Evolutionary conservation across 2,329 filamentous ascomycete species (phyloP).

Genomic region (Aspergillus fumigatiaffinis): DNA sequence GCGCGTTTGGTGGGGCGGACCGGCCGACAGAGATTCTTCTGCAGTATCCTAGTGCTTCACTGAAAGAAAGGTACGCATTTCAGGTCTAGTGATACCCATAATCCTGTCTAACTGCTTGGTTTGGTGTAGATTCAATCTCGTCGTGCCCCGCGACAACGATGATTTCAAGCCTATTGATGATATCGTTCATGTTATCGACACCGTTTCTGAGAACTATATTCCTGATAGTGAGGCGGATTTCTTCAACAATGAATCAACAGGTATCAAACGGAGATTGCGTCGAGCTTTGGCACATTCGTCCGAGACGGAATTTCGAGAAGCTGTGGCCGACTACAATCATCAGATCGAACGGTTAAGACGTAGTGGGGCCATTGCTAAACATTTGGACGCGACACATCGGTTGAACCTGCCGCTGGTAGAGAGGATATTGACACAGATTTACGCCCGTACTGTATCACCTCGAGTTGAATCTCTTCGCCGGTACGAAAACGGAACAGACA

Average conservation of each 20-base stretch:
- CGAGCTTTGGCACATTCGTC: slow-evolving; percentile 67
- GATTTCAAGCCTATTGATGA: slow-evolving; percentile 65
- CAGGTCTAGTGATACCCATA: neutral
- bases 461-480: slow-evolving; percentile 77
- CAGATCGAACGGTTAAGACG: slow-evolving; percentile 62
- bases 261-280: slow-evolving; percentile 72
- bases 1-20: slow-evolving; percentile 46
- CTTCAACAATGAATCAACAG: slow-evolving; percentile 68
- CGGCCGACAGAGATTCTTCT: slow-evolving; percentile 57
- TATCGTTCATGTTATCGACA: slow-evolving; percentile 65
- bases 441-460: slow-evolving; percentile 87
- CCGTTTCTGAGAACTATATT: slow-evolving; percentile 72
- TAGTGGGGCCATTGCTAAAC: slow-evolving; percentile 67
- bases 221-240: slow-evolving; percentile 63
- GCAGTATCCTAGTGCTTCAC: slow-evolving; percentile 76
- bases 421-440: slow-evolving; percentile 81
- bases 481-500: slow-evolving; percentile 87
- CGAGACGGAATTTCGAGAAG: slow-evolving; percentile 66
- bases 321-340: slow-evolving; percentile 73
- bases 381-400: slow-evolving; percentile 64
- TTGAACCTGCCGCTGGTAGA: slow-evolving; percentile 70
- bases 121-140: slow-evolving; percentile 61
- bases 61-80: slow-evolving; percentile 58
- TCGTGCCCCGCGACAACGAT: slow-evolving; percentile 74
- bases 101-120: slow-evolving; percentile 19